These are phyloP conservation scores for Tranzscheliella williamsii DNA, from an alignment of 1,284 basidiomycete species.

Conservation along the genomic window DNA sequence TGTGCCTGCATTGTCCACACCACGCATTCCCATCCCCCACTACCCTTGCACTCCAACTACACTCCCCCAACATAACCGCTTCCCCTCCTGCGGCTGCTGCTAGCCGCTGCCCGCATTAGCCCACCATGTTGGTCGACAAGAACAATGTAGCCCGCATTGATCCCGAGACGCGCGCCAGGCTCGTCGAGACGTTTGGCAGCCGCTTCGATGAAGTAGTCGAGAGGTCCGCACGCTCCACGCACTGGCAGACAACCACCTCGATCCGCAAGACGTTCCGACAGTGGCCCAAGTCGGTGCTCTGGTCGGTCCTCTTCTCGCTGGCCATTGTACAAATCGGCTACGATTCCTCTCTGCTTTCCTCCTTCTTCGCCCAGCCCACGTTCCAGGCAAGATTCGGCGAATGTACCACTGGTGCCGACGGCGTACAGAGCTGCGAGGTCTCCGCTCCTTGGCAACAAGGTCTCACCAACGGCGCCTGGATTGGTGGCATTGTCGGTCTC, in stretches of 20 bases:
- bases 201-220: conserved; percentile 60
- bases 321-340: conserved; percentile 62
- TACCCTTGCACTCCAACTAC: background rate
- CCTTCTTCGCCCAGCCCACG: conserved; percentile 62
- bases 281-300: conserved; percentile 63
- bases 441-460: conserved; percentile 65
- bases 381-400: conserved; percentile 57
- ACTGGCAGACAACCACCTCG: conserved; percentile 62
- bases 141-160: conserved; percentile 41
- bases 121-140: conserved; percentile 20
- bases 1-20: no score
- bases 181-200: conserved; percentile 33
- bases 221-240: conserved; percentile 55
- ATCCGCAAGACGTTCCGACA: conserved; percentile 60
- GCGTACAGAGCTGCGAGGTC: conserved; percentile 61
- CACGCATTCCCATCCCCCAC: no score
- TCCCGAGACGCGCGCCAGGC: conserved; percentile 24
- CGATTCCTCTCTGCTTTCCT: conserved; percentile 46
- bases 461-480: conserved; percentile 29
- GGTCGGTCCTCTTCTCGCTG: conserved; percentile 62
- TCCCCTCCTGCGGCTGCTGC: conserved; percentile 1
- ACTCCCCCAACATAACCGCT: background rate
- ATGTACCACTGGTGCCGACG: conserved; percentile 33
- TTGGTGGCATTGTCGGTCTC: conserved; percentile 41
- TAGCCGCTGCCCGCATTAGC: background rate